Base-by-base conservation (phyloP, 2,329 filamentous ascomycete genomes). In the Cryoendolithus antarcticus region DNA sequence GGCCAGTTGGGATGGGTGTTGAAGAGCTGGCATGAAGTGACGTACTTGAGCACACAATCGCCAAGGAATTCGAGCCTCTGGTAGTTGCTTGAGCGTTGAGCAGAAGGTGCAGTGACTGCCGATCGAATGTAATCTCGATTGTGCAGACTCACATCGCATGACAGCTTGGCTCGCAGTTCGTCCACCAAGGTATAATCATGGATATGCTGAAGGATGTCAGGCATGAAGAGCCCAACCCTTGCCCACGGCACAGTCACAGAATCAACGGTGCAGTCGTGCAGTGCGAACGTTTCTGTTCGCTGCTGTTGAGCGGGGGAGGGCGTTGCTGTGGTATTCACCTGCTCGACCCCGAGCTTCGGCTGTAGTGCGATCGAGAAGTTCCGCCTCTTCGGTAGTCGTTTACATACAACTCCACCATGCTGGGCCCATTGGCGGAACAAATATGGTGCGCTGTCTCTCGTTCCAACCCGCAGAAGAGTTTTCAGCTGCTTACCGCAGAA, bases 41-140 rank as follows among this genome's bases (percentile, higher is more conserved):
- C 74, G 37, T 79, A 72, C 51, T 94, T 94, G 29, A 95, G 65
- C 2, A 93, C 67, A 0, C 76, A 77, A 52, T 95, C 88, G 0
- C 88, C 88, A 0, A 93, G 62, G 48, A 91, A 91, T 55, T 95
- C 88, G 0, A 91, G 64, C 3, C 80, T 69, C 51, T 95, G 80
- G 52, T 94, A 94, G 45, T 93, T 71, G 0, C 69, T 70, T 2
- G 63, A 56, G 30, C 77, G 74, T 2, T 60, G 53, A 0, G 82
- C 75, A 2, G 66, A 67, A 0, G 77, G 72, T 0, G 82, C 66
- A 37, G 73, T 82, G 33, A 89, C 78, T 1, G 86, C 84, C 2
- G 73, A 77, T 59, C 10, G 70, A 68, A 30, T 10, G 29, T 30
- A 10, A 8, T 30, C 29, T 8, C 10, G 10, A 10, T 10, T 30